Evolutionary conservation across 2,329 filamentous ascomycete species (phyloP).

Genomic region (Cytospora paraplurivora): DNA sequence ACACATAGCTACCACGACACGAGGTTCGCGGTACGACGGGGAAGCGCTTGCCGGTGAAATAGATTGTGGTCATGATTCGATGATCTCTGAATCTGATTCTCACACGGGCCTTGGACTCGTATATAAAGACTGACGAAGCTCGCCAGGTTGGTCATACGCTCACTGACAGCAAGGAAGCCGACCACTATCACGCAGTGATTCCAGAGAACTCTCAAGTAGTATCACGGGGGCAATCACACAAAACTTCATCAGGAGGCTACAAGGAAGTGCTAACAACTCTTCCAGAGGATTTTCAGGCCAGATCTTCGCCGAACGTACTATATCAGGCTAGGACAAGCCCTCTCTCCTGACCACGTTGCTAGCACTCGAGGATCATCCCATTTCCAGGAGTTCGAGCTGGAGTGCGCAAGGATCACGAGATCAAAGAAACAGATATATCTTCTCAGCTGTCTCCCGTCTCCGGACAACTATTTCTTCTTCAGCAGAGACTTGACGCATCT

Average conservation of each 20-base stretch:
- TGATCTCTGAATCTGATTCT: constrained; percentile 1
- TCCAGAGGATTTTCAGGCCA: constrained; percentile 11
- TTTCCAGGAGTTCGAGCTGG: not conserved
- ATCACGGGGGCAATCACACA: not conserved
- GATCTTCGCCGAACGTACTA: not conserved
- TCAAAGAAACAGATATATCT: constrained; percentile 21
- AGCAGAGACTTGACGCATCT: constrained; percentile 10
- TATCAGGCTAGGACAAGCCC: constrained; percentile 9
- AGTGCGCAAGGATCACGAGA: constrained; percentile 22
- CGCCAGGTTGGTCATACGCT: constrained; percentile 5
- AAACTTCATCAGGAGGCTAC: not conserved
- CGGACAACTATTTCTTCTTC: not conserved
- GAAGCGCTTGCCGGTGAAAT: not conserved
- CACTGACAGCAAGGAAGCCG: constrained; percentile 1
- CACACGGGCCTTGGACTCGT: constrained; percentile 8
- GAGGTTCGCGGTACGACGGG: constrained; percentile 13
- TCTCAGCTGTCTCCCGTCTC: constrained; percentile 12
- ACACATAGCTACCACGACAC: constrained; percentile 17
- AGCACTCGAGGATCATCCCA: constrained; percentile 17
- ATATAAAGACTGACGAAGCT: constrained; percentile 18
- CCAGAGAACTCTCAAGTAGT: not conserved
- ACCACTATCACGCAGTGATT: constrained; percentile 10
- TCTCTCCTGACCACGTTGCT: constrained; percentile 19
- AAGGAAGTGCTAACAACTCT: constrained; percentile 6
- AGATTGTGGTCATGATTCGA: constrained; percentile 4